Conservation (phyloP, 805 yeast species). For the Lachancea lanzarotensis region DNA sequence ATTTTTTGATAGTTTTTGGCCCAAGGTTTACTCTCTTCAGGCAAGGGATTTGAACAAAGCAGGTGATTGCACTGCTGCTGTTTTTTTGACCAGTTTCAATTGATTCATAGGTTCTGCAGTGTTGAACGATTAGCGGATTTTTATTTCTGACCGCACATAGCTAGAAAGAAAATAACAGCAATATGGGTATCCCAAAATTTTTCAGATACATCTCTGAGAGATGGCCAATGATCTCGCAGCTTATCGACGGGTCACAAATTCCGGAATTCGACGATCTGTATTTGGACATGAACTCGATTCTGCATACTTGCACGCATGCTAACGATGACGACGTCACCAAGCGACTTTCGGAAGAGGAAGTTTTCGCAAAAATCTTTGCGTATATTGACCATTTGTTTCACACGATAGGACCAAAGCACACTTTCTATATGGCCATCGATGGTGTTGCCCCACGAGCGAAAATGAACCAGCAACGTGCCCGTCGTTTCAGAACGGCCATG, state of each 20-base stretch:
- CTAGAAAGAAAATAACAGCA: neutral
- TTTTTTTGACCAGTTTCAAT: too few species aligned
- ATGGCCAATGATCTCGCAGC: conserved; percentile 94
- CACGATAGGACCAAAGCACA: conserved; percentile 77
- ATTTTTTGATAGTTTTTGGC: neutral
- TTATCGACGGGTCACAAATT: conserved; percentile 70
- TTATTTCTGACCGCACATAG: too few species aligned
- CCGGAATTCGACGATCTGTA: conserved; percentile 94
- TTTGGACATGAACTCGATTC: conserved; percentile 94
- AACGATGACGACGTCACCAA: conserved; percentile 61
- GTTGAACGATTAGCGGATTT: too few species aligned
- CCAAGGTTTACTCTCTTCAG: conserved; percentile 4
- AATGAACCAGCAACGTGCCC: conserved; percentile 95
- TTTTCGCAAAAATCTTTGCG: conserved; percentile 85
- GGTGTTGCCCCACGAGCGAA: conserved; percentile 99
- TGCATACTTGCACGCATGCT: conserved; percentile 89
- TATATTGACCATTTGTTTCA: conserved; percentile 91
- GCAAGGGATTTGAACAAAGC: conserved; percentile 2
- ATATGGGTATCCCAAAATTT: conserved; percentile 91
- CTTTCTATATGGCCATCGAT: conserved; percentile 94
- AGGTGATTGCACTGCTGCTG: too few species aligned
- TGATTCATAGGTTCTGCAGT: too few species aligned
- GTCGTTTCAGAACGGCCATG: conserved; percentile 89
- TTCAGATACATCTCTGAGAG: conserved; percentile 95
- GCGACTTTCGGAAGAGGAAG: conserved; percentile 79